A percentile compares a stretch with the other conserved stretches of the same genome.
Conservation (phyloP, 768 basidiomycete genomes). For the Auriscalpium orientale region DNA sequence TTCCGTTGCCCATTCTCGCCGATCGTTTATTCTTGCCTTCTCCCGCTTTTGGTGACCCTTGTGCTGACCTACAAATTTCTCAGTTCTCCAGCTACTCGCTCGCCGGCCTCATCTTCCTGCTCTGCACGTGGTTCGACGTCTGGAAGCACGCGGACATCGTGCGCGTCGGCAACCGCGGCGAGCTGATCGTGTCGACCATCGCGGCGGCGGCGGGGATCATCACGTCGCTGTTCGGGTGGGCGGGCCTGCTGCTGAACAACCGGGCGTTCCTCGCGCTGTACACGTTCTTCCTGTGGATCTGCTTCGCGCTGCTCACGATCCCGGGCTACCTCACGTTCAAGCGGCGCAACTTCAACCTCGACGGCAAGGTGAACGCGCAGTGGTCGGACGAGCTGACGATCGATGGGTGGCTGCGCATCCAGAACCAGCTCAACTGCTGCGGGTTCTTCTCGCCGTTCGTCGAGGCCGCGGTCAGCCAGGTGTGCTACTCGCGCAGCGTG, state of each 20-base stretch:
- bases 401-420: constrained; percentile 55
- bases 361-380: constrained; percentile 72
- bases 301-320: constrained; percentile 59
- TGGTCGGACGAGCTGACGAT: constrained; percentile 62
- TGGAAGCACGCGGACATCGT: constrained; percentile 65
- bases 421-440: constrained; percentile 72
- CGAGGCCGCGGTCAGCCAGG: constrained; percentile 67
- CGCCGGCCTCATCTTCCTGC: constrained; percentile 51
- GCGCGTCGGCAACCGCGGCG: constrained; percentile 57
- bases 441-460: constrained; percentile 77
- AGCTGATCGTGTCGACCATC: constrained; percentile 64
- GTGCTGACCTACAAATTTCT: constrained; percentile 30
- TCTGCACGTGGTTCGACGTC: constrained; percentile 74
- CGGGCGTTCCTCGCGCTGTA: constrained; percentile 75
- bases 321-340: constrained; percentile 81
- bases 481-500: constrained; percentile 65
- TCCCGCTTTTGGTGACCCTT: constrained; percentile 57
- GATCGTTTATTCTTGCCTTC: too few species aligned
- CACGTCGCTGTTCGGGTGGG: constrained; percentile 67
- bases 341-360: constrained; percentile 65
- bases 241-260: constrained; percentile 78
- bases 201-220: constrained; percentile 52
- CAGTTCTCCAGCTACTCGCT: constrained; percentile 58
- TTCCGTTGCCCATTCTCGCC: too few species aligned
- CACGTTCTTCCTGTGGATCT: constrained; percentile 64